Evolutionary conservation across 495 filamentous ascomycete genomes (phyloP).

Genomic region (Penicillium parvum): DNA sequence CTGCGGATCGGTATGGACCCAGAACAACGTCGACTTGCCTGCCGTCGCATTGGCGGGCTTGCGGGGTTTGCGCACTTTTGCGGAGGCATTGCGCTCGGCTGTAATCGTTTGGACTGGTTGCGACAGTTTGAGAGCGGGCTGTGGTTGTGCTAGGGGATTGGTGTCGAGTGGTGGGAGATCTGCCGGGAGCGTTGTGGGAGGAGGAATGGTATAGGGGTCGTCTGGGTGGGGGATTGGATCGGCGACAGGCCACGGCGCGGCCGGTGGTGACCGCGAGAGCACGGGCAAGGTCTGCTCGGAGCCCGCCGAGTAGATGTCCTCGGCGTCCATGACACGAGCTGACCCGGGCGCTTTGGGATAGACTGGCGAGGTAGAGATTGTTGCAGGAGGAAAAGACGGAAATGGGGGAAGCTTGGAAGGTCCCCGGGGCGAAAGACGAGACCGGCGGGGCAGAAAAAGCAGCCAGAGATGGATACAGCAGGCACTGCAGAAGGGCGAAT

Average conservation of each 20-base stretch:
- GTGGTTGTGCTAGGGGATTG: not conserved
- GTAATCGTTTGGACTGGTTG: constrained; percentile 1
- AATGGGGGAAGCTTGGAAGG: constrained; percentile 21
- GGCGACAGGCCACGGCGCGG: constrained; percentile 11
- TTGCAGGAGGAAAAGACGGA: constrained; percentile 4
- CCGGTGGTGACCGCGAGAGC: constrained; percentile 19
- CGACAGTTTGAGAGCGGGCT: not conserved
- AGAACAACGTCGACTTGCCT: constrained; percentile 42
- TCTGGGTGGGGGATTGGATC: constrained; percentile 14
- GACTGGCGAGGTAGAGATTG: no score
- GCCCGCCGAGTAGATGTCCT: constrained; percentile 14
- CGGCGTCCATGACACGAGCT: constrained; percentile 33
- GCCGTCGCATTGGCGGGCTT: constrained; percentile 32
- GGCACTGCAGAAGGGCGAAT: not conserved
- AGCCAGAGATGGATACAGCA: not conserved
- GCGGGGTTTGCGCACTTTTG: constrained; percentile 40
- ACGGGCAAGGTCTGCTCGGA: constrained; percentile 29
- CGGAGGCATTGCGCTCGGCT: constrained; percentile 23
- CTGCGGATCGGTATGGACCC: constrained; percentile 43
- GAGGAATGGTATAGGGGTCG: constrained; percentile 12
- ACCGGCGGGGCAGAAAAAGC: constrained; percentile 14
- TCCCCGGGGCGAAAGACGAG: constrained; percentile 20
- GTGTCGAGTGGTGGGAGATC: constrained; percentile 1
- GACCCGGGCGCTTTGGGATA: constrained; percentile 11
- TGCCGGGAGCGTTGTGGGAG: not conserved